phyloP scores from a whole-genome alignment of 169 alveolate species.

The Miamiensis avidus region DNA sequence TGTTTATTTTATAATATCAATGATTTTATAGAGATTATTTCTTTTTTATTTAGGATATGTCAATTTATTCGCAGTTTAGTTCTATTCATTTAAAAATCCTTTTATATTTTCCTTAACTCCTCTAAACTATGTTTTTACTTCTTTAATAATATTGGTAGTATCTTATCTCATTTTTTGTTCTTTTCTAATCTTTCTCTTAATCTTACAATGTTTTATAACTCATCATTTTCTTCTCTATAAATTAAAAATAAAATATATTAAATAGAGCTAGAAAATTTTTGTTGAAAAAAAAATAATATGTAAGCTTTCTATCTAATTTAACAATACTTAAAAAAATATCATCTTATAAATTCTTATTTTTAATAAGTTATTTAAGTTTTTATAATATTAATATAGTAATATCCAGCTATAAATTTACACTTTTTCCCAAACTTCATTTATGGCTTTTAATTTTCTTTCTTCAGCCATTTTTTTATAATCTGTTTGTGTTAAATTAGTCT shows the following conservation, averaged over 20 bases:
- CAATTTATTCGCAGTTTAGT: background rate
- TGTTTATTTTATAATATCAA: background rate
- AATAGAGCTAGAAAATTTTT: too few relatives aligned
- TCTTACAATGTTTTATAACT: too few relatives aligned
- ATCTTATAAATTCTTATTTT: too few relatives aligned
- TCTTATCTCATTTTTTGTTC: background rate
- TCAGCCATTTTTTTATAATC: background rate
- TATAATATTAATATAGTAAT: too few relatives aligned
- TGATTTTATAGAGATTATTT: background rate
- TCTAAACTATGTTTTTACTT: too few relatives aligned
- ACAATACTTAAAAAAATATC: too few relatives aligned
- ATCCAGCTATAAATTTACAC: background rate
- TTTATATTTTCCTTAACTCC: background rate
- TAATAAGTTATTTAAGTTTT: too few relatives aligned
- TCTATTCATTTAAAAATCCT: background rate
- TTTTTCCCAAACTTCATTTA: background rate
- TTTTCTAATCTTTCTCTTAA: too few relatives aligned
- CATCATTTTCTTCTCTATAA: background rate
- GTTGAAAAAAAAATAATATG: too few relatives aligned
- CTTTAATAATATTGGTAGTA: background rate
- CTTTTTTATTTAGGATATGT: background rate
- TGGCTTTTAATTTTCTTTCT: background rate
- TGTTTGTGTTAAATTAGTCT: too few relatives aligned
- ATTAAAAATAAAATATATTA: too few relatives aligned
- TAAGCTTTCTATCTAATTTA: too few relatives aligned